phyloP scores from a whole-genome alignment of 163 green algal species.

The Scenedesmus sp. region DNA sequence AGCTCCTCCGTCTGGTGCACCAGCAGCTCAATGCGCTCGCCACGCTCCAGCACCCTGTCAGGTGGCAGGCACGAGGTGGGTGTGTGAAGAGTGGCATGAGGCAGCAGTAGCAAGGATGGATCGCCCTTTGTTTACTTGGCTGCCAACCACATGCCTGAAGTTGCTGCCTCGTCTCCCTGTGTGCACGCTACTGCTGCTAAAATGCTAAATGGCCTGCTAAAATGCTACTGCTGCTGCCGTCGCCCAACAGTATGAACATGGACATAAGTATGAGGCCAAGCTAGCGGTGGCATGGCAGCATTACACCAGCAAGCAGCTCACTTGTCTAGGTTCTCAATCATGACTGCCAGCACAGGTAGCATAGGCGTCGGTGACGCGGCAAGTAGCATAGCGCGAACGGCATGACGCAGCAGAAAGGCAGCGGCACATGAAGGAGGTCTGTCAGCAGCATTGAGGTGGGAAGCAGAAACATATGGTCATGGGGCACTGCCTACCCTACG shows the following conservation, averaged over 20 bases:
- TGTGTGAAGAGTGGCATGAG: background rate
- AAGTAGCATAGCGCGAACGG: background rate
- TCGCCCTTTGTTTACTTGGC: background rate
- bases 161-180: background rate
- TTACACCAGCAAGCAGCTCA: conserved; percentile 77
- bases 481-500: background rate
- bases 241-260: background rate
- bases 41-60: conserved; percentile 89
- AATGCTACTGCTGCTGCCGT: background rate
- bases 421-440: background rate
- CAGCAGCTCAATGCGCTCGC: conserved; percentile 98
- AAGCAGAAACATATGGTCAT: background rate
- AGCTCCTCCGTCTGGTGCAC: conserved; percentile 99
- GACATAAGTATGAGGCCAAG: background rate
- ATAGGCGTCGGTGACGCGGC: too few species aligned
- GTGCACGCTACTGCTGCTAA: background rate
- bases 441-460: background rate
- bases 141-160: background rate
- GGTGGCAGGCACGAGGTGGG: background rate
- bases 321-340: conserved; percentile 14
- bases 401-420: background rate
- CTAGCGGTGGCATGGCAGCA: conserved; percentile 8
- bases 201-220: background rate
- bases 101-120: background rate
- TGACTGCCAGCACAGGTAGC: background rate